Evolutionary conservation across 2,329 filamentous ascomycete genomes (phyloP).

Genomic region (Penicillium verrucosum): DNA sequence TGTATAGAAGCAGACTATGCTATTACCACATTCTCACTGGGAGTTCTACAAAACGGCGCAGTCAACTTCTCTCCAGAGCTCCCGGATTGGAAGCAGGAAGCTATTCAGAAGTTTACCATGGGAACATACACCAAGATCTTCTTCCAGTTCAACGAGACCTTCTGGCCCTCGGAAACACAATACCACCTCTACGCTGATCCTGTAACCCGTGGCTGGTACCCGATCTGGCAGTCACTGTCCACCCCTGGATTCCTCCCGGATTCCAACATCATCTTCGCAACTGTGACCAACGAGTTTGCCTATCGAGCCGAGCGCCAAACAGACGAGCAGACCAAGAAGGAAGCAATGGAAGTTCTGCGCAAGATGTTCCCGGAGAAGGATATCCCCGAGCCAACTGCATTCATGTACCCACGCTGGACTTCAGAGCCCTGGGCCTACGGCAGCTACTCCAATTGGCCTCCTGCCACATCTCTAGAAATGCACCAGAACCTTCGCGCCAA

Average conservation of each 20-base stretch:
- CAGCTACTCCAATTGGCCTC: constrained; percentile 67
- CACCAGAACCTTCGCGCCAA: constrained; percentile 69
- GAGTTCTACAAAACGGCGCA: constrained; percentile 62
- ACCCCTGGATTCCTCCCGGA: constrained; percentile 56
- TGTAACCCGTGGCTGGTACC: constrained; percentile 51
- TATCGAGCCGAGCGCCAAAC: constrained; percentile 59
- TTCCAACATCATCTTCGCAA: constrained; percentile 65
- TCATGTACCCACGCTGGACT: constrained; percentile 61
- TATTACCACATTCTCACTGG: constrained; percentile 65
- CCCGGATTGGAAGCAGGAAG: constrained; percentile 62
- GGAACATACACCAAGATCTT: constrained; percentile 73
- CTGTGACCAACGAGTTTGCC: constrained; percentile 56
- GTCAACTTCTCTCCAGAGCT: constrained; percentile 58
- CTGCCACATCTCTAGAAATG: constrained; percentile 60
- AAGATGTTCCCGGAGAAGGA: constrained; percentile 59
- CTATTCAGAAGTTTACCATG: constrained; percentile 64
- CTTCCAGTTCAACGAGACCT: constrained; percentile 64
- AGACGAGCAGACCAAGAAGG: constrained; percentile 55
- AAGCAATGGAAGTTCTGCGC: constrained; percentile 57
- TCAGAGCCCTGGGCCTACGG: constrained; percentile 53
- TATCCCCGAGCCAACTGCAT: constrained; percentile 59
- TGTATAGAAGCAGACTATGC: constrained; percentile 61
- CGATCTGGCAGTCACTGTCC: constrained; percentile 63
- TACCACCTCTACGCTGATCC: constrained; percentile 55
- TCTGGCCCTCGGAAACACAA: constrained; percentile 59